phyloP scores from a whole-genome alignment of 73 alveolate species.

The Uronychia binucleata region DNA sequence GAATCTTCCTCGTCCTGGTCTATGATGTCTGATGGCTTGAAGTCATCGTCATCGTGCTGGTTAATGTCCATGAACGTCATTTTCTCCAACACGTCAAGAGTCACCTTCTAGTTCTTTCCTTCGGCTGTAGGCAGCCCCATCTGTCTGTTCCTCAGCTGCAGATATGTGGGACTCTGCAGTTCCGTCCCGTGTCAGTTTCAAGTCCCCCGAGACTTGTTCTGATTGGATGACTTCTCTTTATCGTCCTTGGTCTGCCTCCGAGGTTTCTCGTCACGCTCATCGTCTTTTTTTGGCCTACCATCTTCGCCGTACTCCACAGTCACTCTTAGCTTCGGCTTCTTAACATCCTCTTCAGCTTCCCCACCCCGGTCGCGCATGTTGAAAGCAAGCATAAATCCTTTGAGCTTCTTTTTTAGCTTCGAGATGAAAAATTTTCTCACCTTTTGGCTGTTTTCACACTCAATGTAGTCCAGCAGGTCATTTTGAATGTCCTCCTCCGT shows the following conservation, averaged over 20 bases:
- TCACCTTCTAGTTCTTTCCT: constrained; percentile 37
- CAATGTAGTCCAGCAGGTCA: neutral
- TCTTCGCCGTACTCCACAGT: neutral
- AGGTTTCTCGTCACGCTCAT: neutral
- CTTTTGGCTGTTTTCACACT: neutral
- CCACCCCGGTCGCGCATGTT: constrained; percentile 1
- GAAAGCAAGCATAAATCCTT: constrained; percentile 11
- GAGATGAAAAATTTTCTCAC: neutral
- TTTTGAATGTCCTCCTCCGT: neutral
- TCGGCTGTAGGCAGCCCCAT: constrained; percentile 9
- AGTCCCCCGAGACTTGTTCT: neutral
- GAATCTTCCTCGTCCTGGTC: constrained; percentile 34
- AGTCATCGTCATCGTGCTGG: constrained; percentile 38
- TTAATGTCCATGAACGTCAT: constrained; percentile 43
- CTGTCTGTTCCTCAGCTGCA: neutral
- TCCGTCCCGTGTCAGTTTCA: neutral
- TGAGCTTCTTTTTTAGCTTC: neutral
- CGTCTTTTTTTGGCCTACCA: neutral
- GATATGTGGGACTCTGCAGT: neutral
- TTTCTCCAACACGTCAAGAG: constrained; percentile 44
- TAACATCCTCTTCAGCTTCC: neutral
- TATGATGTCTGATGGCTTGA: constrained; percentile 50
- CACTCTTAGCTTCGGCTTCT: neutral
- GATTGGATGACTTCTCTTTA: neutral
- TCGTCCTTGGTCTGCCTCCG: neutral